Evolutionary conservation across 768 basidiomycete species (phyloP).

Genomic region (Gelatoporia subvermispora): DNA sequence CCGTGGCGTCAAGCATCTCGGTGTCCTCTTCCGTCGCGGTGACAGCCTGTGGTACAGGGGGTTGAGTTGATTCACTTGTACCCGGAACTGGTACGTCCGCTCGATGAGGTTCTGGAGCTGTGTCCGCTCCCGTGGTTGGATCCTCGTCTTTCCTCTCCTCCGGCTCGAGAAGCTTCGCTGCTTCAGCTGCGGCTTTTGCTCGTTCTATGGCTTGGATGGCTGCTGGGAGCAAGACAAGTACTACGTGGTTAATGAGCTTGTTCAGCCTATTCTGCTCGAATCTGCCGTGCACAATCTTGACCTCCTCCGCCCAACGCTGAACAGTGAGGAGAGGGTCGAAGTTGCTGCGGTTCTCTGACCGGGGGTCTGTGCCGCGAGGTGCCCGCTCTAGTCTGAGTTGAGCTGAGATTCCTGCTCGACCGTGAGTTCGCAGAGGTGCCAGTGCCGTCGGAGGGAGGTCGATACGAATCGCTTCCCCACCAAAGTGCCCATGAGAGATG

Average conservation of each 20-base stretch:
- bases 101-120: conserved; percentile 32
- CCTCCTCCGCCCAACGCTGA: conserved; percentile 88
- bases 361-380: conserved; percentile 33
- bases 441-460: conserved; percentile 67
- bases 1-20: conserved; percentile 44
- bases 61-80: conserved; percentile 14
- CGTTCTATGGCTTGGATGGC: conserved; percentile 60
- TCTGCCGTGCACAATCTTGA: conserved; percentile 73
- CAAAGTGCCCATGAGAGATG: conserved; percentile 50
- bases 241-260: conserved; percentile 67
- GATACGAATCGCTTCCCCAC: conserved; percentile 68
- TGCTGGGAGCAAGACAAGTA: conserved; percentile 72
- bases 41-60: neutral
- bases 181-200: conserved; percentile 29
- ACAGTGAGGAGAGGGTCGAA: conserved; percentile 78
- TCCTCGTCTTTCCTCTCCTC: conserved; percentile 43
- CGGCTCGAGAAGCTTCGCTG: conserved; percentile 30
- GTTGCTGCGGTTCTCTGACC: conserved; percentile 38
- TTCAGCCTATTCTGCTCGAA: conserved; percentile 62
- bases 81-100: conserved; percentile 30
- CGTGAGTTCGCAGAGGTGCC: conserved; percentile 50
- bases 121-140: conserved; percentile 29
- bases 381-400: conserved; percentile 61
- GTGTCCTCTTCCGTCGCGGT: conserved; percentile 36
- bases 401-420: conserved; percentile 43